phyloP scores from a whole-genome alignment of 2,329 filamentous ascomycete species.

The Endoconidiophora polonica region DNA sequence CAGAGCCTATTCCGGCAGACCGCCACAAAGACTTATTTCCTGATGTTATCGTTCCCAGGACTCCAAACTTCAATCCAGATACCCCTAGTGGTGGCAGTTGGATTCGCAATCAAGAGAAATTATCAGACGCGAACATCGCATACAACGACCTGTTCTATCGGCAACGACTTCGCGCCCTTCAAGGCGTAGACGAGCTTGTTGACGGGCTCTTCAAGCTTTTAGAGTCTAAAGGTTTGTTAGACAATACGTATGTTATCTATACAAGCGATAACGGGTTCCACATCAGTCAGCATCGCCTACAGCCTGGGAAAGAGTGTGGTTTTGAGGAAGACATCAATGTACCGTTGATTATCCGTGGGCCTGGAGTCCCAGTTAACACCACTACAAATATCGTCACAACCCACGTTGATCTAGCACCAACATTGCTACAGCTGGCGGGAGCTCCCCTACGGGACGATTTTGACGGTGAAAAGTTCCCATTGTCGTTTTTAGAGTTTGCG shows the following conservation, averaged over 20 bases:
- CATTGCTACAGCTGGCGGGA: conserved; percentile 27
- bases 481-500: conserved; percentile 16
- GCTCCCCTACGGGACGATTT: conserved; percentile 28
- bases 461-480: conserved; percentile 32
- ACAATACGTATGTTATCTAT: conserved; percentile 35
- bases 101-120: conserved; percentile 24
- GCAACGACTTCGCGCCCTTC: conserved; percentile 25
- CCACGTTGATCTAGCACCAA: conserved; percentile 39
- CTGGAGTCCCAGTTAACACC: conserved; percentile 25
- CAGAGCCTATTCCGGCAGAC: conserved; percentile 25
- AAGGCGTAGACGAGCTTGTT: conserved; percentile 30
- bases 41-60: conserved; percentile 43
- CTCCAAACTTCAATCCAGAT: conserved; percentile 46
- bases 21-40: conserved; percentile 45
- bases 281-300: conserved; percentile 34
- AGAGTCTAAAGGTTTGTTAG: conserved; percentile 19
- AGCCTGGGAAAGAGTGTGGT: conserved; percentile 34
- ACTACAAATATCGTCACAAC: conserved; percentile 26
- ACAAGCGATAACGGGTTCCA: conserved; percentile 37
- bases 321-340: conserved; percentile 36
- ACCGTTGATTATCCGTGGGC: conserved; percentile 33
- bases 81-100: conserved; percentile 27
- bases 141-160: conserved; percentile 26
- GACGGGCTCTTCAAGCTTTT: conserved; percentile 23
- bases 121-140: conserved; percentile 19